Base-by-base conservation (phyloP, 1,139 yeast genomes). In the Chernovozyma sophiae-reginae region DNA sequence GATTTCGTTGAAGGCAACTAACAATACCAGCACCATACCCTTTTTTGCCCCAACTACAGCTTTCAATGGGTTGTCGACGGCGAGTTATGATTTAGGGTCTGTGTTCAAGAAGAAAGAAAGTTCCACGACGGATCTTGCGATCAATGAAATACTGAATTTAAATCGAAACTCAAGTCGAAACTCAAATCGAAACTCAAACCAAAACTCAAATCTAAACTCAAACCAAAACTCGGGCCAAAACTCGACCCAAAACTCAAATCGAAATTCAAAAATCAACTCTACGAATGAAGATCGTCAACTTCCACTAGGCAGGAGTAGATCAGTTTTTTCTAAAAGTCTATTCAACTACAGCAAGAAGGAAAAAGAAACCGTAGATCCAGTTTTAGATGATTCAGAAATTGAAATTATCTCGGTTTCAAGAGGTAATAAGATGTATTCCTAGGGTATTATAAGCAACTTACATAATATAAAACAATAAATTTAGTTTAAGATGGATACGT, bases 321-420 rank as follows among this genome's bases (percentile, higher is more conserved):
- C 35, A 6, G 8, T 14, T 19, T 33, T 33, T 13, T 33, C 35
- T 16, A 33, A 25, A 33, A 28, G n/a, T 5, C n/a, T 33, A 10
- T 33, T 33, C 16, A 32, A 22, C 10, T 20, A 13, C 6, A 13
- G 23, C 27, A 17, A 26, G 5, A 32, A 25, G 23, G 14, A 22
- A 30, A n/a, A 25, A 30, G 22, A 31, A 17, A 30, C 17, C 29
- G 15, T 20, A 16, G 8, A 14, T 13, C 7, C 16, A 12, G 4
- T 17, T 14, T 13, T 17, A 14, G 18, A 25, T 7, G 22, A 25
- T 16, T 12, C 31, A 16, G 19, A 25, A 4, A 30, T 34, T 30
- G 37, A 34, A 22, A 34, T 34, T 19, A 34, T 34, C 12, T 34
- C 37, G 12, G 25, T 29, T 4, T 34, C 37, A n/a, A 23, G 26